Base-by-base conservation (phyloP, 106 monocot genomes). In the Dendrobium officinale region DNA sequence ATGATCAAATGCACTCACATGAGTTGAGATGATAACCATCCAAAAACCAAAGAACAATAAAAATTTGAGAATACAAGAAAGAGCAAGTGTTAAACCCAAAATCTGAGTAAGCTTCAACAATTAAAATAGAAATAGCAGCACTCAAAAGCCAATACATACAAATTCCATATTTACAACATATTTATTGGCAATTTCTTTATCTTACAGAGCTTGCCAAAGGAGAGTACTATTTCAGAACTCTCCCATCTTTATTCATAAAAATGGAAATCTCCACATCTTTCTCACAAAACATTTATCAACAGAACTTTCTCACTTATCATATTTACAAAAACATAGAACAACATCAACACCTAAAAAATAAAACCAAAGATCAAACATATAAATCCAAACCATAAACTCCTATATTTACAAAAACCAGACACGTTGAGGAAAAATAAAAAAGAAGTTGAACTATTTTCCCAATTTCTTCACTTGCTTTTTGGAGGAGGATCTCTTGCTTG, bases 401-500 rank as follows among this genome's bases (percentile, higher is more conserved):
- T 22, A 61, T 22, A 58, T 58, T 17, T 20, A 58, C 58, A 19
- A 22, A 61, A 61, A 22, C 61, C 13, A 13, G 15, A 11, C 22
- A 22, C 64, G 7, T 66, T 66, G 9, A 51, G 3, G 1, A 51
- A 51, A 51, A 51, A 61, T 22, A 61, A 6, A 19, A 61, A 6
- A 19, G 16, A 37, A 37, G 13, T 37, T 33, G 37, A 70, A 13
- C 33, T 70, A 70, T 16, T 70, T 70, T 0, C 1, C 70, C 37
- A 4, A 15, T 37, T 70, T 70, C 70, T 74, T 44, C 42, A 5
- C 74, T 37, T 74, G 17, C 22, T 42, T 42, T 18, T 19, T 29
- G 19, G 83, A 78, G 1, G 86, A 75, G 4, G 79, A 72, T 3
- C 55, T 72, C 70, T 77, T 77, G 66, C 79, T 18, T 54, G 84